Evolutionary conservation across 129 eudicot genomes (phyloP).

Genomic region (sunflower (Helianthus annuus)): HanXRQr2.0-SUNRISE NC_035437.2:177181122-177181621

Average conservation of each 20-base stretch:
- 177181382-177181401: constrained; percentile 11
- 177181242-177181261: constrained; percentile 73
- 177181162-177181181: constrained; percentile 78
- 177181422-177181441: neutral
- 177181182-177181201: constrained; percentile 77
- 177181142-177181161: constrained; percentile 66
- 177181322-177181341: constrained; percentile 12
- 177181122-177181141: neutral
- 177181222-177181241: constrained; percentile 72
- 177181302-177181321: neutral
- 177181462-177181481: neutral
- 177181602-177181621: too few relatives aligned
- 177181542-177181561: too few relatives aligned
- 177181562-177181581: too few relatives aligned
- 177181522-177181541: too few relatives aligned
- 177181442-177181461: neutral
- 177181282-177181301: constrained; percentile 40
- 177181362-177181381: constrained; percentile 23
- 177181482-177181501: neutral
- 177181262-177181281: constrained; percentile 83
- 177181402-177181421: too few relatives aligned
- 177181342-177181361: constrained; percentile 25
- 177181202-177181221: constrained; percentile 70
- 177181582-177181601: too few relatives aligned
- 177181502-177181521: neutral